Base-by-base conservation (phyloP, 371 early-diverging fungal genomes). In the Nosema muscidifuracis region DNA sequence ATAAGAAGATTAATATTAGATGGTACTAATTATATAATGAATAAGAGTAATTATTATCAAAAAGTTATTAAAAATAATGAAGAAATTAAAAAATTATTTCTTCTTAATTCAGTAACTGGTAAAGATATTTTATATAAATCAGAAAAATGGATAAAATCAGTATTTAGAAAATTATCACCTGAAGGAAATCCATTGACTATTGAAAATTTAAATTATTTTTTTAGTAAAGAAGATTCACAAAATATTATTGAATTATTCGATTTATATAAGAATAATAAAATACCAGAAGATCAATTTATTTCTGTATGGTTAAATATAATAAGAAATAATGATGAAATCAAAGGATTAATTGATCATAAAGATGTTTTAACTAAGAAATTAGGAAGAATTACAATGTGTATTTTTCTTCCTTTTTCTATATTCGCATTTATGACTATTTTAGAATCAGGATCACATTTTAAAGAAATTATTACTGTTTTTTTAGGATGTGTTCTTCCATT, bases 141-240 rank as follows among this genome's bases (percentile, higher is more conserved):
- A 4, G 36, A 60, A 34, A 36, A 60, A 36, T 60, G 36, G 31
- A 36, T 60, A 22, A 60, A 22, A 36, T 12, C 1, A 1, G 60
- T 60, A n/a, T 60, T 60, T 60, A 60, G n/a, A 60, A 60, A 7
- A n/a, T 20, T 60, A 60, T 34, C 36, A 2, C 60, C 60, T 18
- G 36, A 60, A 9, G 13, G 31, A 34, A 16, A 31, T 6, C 60
- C 60, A 15, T 22, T 60, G 10, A 34, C 15, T 22, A 16, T 60
- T 7, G 24, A 34, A 20, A 60, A 6, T 15, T n/a, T 60, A n/a
- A 36, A 34, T 10, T 34, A 31, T 36, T 60, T 60, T 60, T 60
- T 60, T 36, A 20, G 18, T 34, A 2, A 2, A 4, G n/a, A 34
- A 34, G 40, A 60, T 31, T 18, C 36, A 4, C 6, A 34, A 24